These are phyloP conservation scores for Collybia sp. DNA, from an alignment of 768 basidiomycete genomes.

Conservation along the genomic window DNA sequence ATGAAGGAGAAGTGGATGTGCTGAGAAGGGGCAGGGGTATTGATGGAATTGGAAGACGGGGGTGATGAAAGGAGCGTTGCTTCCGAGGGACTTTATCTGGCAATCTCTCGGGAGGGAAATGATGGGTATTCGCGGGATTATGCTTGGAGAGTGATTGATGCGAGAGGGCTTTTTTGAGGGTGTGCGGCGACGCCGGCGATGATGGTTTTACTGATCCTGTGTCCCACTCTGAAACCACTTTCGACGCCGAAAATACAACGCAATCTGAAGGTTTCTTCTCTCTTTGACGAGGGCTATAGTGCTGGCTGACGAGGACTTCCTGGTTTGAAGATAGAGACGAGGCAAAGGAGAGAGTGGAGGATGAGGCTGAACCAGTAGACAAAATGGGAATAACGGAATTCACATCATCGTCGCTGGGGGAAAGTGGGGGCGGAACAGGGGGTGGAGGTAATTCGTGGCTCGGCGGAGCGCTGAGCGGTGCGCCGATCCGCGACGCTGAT, in stretches of 20 bases:
- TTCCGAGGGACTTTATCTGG: constrained; percentile 36
- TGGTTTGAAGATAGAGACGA: constrained; percentile 30
- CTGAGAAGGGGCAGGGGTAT: constrained; percentile 36
- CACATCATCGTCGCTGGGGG: constrained; percentile 8
- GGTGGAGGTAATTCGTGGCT: constrained; percentile 41
- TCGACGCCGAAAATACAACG: constrained; percentile 13
- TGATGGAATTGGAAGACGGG: constrained; percentile 50
- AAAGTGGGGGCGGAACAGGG: constrained; percentile 18
- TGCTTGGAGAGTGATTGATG: constrained; percentile 47
- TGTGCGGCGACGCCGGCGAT: constrained; percentile 19
- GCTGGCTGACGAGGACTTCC: constrained; percentile 19
- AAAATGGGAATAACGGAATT: constrained; percentile 3
- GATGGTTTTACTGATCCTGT: too few relatives aligned
- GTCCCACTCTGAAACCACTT: constrained; percentile 1
- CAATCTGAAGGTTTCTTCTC: constrained; percentile 20
- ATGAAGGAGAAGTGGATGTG: constrained; percentile 21
- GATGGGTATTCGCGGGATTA: constrained; percentile 18
- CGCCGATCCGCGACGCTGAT: constrained; percentile 35
- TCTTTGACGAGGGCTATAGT: constrained; percentile 20
- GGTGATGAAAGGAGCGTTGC: constrained; percentile 61
- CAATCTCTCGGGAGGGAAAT: constrained; percentile 22
- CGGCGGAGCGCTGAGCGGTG: constrained; percentile 47
- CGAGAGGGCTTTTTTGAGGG: constrained; percentile 51
- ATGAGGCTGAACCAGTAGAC: constrained; percentile 23
- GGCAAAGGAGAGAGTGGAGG: constrained; percentile 37